Evolutionary conservation across 2,329 filamentous ascomycete species (phyloP), one percentile per base, ranked within the genome.

Genomic region (Cytospora piceae): DNA sequence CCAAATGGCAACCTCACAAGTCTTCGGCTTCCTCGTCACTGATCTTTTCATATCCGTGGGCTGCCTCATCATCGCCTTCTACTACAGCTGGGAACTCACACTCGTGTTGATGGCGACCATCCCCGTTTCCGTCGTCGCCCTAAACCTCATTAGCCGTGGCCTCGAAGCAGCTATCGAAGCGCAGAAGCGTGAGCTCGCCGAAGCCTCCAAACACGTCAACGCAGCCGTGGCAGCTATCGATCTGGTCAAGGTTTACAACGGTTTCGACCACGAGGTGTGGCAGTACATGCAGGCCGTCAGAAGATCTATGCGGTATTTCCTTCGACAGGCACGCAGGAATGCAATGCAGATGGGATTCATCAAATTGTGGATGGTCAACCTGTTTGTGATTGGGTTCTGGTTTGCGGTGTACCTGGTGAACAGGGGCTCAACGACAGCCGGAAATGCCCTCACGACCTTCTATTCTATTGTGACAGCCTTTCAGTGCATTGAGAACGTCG

Each of bases 381-480:
- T 97, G 74, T 97, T 98, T 70, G 89, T 96, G 0, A 85, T 93
- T 65, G 94, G 93, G 0, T 97, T 98, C 73, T 97, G 92, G 87
- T 96, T 94, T 71, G 94, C 93, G 0, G 85, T 90, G 32, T 80
- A 85, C 1, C 82, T 97, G 1, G 87, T 95, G 12, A 80, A 82
- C 12, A 77, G 83, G 1, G 87, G 87, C 1, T 75, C 82, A 0
- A 78, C 86, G 15, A 82, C 80, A 14, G 79, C 92, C 0, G 91
- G 89, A 0, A 81, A 89, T 63, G 86, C 96, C 3, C 76, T 97
- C 54, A 95, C 92, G 0, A 91, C 93, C 0, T 97, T 98, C 70
- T 96, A 95, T 80, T 87, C 91, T 5, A 90, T 90, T 2, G 79
- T 97, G 42, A 87, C 88, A 59, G 90, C 91, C 0, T 88, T 93